Conservation (phyloP, 1,284 basidiomycete species). For the Leccinum laetum region DNA sequence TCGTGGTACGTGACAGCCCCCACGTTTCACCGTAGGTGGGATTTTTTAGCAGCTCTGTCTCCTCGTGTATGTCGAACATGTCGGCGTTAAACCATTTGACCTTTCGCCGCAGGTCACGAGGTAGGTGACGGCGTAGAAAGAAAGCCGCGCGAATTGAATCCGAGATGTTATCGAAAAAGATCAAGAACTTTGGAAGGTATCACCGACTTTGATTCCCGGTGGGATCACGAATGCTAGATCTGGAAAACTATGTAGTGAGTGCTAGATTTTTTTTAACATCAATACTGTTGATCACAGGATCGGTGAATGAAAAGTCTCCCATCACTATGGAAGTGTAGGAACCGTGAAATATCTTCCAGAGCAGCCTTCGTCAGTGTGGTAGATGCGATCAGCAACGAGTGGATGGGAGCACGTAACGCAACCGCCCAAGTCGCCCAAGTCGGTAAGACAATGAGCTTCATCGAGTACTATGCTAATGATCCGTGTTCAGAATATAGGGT, state of each 20-base stretch:
- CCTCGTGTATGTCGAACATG: constrained; percentile 8
- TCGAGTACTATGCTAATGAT: constrained; percentile 9
- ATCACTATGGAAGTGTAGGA: not conserved
- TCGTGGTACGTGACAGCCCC: constrained; percentile 5
- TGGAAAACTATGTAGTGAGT: constrained; percentile 7
- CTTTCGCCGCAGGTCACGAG: not conserved
- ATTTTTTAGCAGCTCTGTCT: not conserved
- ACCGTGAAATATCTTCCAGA: not conserved
- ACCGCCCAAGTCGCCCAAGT: not conserved
- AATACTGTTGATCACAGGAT: not conserved
- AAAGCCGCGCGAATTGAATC: not conserved
- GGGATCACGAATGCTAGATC: constrained; percentile 33
- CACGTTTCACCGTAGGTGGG: not conserved
- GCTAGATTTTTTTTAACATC: not conserved
- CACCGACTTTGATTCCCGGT: constrained; percentile 5
- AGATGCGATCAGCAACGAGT: not conserved
- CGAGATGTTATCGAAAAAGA: constrained; percentile 33
- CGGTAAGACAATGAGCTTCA: constrained; percentile 9
- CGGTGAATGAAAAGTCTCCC: not conserved
- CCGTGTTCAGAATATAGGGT: not conserved
- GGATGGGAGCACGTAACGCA: not conserved
- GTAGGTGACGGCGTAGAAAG: not conserved
- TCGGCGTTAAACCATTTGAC: constrained; percentile 17
- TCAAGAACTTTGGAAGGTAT: constrained; percentile 27
- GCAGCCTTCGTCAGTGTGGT: not conserved